phyloP scores from a whole-genome alignment of 2,329 filamentous ascomycete species.

The Beauveria australis region DNA sequence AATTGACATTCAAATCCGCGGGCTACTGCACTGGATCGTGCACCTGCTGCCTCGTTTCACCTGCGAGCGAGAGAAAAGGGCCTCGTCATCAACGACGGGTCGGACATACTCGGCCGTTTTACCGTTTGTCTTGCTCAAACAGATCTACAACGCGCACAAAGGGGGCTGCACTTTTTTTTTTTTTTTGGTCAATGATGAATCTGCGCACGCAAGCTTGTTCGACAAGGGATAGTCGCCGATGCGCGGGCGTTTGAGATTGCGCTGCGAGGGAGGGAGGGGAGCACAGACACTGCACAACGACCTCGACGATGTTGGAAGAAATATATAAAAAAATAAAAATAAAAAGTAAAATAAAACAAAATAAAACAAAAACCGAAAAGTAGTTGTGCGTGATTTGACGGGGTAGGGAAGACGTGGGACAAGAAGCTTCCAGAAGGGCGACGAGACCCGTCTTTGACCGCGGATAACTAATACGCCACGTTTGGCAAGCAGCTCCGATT shows the following conservation, averaged over 20 bases:
- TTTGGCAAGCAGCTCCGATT: constrained; percentile 24
- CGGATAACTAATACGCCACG: constrained; percentile 35
- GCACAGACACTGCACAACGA: constrained; percentile 46
- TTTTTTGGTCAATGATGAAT: constrained; percentile 40
- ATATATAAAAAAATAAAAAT: no score
- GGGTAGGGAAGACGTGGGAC: constrained; percentile 22
- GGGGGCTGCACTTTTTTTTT: constrained; percentile 42
- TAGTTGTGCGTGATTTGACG: constrained; percentile 29
- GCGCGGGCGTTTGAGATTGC: constrained; percentile 48
- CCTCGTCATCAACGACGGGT: constrained; percentile 46
- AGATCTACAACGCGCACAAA: constrained; percentile 52
- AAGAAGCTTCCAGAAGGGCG: constrained; percentile 35
- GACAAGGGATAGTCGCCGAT: constrained; percentile 29
- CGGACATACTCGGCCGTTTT: constrained; percentile 45
- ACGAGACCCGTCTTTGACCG: constrained; percentile 34
- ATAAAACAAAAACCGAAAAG: constrained; percentile 43
- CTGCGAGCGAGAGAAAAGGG: constrained; percentile 32
- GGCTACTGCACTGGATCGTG: constrained; percentile 47
- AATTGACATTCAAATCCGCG: constrained; percentile 49
- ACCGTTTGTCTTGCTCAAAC: constrained; percentile 45
- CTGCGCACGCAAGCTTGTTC: constrained; percentile 38
- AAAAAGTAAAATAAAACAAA: constrained; percentile 22
- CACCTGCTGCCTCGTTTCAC: constrained; percentile 35
- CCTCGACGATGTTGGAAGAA: constrained; percentile 48
- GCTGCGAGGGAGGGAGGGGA: constrained; percentile 23